Evolutionary conservation across 208 protist genomes (phyloP).

Genomic region (Leptomonas pyrrhocoris): DNA sequence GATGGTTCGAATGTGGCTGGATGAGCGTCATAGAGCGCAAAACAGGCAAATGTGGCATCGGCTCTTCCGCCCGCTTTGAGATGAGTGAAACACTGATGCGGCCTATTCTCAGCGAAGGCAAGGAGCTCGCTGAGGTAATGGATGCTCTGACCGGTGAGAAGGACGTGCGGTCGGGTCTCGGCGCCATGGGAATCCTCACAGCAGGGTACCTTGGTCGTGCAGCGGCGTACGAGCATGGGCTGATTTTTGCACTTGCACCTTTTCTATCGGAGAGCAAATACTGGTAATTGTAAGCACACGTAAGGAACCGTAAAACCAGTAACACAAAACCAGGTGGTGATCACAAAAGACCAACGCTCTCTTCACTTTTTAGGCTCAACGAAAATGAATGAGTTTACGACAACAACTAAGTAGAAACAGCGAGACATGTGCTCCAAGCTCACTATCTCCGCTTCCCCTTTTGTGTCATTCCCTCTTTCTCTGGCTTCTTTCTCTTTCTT

Average conservation of each 20-base stretch:
- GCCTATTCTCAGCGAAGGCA: constrained; percentile 68
- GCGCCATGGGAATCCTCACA: constrained; percentile 85
- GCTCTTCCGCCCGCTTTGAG: constrained; percentile 81
- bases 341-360: too few relatives aligned
- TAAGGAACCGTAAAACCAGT: constrained; percentile 9
- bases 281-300: constrained; percentile 42
- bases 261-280: constrained; percentile 76
- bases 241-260: constrained; percentile 83
- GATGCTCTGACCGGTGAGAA: constrained; percentile 71
- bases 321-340: background rate
- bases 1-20: constrained; percentile 88
- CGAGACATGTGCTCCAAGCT: too few relatives aligned
- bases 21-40: constrained; percentile 68
- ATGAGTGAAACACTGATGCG: constrained; percentile 73
- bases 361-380: too few relatives aligned
- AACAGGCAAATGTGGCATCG: constrained; percentile 55
- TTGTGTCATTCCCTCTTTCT: constrained; percentile 9
- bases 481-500: constrained; percentile 1
- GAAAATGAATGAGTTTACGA: too few relatives aligned
- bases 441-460: too few relatives aligned
- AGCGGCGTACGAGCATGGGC: constrained; percentile 69
- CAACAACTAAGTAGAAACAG: too few relatives aligned
- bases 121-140: constrained; percentile 83
- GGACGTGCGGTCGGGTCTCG: constrained; percentile 76
- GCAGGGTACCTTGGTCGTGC: constrained; percentile 63